These are phyloP conservation scores for Aspergillus hortae DNA, from an alignment of 2,329 filamentous ascomycete species.

Conservation along the genomic window DNA sequence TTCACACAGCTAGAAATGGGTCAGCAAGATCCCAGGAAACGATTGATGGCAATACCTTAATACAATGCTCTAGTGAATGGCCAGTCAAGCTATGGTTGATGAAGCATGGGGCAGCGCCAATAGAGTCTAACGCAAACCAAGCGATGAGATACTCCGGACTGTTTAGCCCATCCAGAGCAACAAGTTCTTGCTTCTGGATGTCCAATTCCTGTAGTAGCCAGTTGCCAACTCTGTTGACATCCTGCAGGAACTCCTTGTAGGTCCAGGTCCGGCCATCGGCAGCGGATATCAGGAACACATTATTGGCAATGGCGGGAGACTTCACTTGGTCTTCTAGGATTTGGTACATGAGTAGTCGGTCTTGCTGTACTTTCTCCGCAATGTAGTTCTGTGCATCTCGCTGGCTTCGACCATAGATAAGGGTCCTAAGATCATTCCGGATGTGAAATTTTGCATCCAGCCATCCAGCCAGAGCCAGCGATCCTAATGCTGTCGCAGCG, in stretches of 20 bases:
- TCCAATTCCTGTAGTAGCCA: background rate
- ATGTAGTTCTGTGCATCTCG: background rate
- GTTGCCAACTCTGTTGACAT: background rate
- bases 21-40: background rate
- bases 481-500: background rate
- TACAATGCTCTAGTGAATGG: background rate
- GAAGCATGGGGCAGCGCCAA: conserved; percentile 1
- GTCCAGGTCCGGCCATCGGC: background rate
- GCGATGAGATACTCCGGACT: conserved; percentile 2
- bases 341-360: background rate
- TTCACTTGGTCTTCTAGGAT: background rate
- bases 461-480: background rate
- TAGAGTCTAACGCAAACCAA: background rate
- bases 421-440: background rate
- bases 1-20: background rate
- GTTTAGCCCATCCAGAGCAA: conserved; percentile 3
- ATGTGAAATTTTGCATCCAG: background rate
- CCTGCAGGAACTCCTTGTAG: background rate
- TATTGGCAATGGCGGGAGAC: background rate
- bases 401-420: background rate
- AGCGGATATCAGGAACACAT: background rate
- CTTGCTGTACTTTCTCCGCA: background rate
- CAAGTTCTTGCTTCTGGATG: background rate
- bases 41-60: background rate
- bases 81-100: background rate